phyloP scores from a whole-genome alignment of 2,329 filamentous ascomycete species.

The Seiridium unicorne region DNA sequence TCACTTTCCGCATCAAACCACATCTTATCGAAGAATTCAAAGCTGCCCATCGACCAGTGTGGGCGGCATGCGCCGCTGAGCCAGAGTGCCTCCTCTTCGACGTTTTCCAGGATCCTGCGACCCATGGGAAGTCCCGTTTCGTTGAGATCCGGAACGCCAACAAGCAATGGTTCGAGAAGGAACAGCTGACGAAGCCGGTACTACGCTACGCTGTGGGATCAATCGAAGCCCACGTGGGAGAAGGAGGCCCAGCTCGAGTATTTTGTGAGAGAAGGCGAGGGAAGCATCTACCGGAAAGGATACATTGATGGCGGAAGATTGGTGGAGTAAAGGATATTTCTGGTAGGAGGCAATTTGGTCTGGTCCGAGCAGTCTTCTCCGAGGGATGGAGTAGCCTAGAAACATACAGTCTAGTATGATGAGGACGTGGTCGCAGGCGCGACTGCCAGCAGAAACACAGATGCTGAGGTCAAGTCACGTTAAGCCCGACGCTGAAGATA shows the following conservation, averaged over 20 bases:
- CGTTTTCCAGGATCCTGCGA: conserved; percentile 11
- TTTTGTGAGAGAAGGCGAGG: conserved; percentile 10
- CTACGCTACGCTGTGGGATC: conserved; percentile 11
- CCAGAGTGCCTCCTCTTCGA: conserved; percentile 14
- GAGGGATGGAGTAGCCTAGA: too few relatives aligned
- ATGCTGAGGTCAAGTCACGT: too few relatives aligned
- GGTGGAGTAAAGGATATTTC: not conserved
- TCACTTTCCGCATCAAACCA: conserved; percentile 10
- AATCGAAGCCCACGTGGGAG: conserved; percentile 10
- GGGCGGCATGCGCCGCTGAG: conserved; percentile 11
- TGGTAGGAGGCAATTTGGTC: not conserved
- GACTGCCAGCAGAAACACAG: too few relatives aligned
- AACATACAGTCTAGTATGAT: too few relatives aligned
- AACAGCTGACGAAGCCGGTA: conserved; percentile 12
- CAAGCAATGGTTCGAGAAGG: conserved; percentile 12
- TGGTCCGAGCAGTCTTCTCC: too few relatives aligned
- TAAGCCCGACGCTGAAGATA: too few relatives aligned
- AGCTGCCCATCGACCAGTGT: conserved; percentile 13
- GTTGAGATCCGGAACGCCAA: conserved; percentile 11
- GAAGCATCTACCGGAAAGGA: not conserved
- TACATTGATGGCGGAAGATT: conserved; percentile 1
- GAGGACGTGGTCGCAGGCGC: too few relatives aligned
- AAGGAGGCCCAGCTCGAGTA: conserved; percentile 10
- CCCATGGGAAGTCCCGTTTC: conserved; percentile 11
- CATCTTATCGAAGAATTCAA: conserved; percentile 11